Percentiles rank a stretch among this genome's conserved stretches.
These are phyloP conservation scores for Phytophthora palmivora DNA, from an alignment of 352 stramenopile genomes.

Conservation along the genomic window DNA sequence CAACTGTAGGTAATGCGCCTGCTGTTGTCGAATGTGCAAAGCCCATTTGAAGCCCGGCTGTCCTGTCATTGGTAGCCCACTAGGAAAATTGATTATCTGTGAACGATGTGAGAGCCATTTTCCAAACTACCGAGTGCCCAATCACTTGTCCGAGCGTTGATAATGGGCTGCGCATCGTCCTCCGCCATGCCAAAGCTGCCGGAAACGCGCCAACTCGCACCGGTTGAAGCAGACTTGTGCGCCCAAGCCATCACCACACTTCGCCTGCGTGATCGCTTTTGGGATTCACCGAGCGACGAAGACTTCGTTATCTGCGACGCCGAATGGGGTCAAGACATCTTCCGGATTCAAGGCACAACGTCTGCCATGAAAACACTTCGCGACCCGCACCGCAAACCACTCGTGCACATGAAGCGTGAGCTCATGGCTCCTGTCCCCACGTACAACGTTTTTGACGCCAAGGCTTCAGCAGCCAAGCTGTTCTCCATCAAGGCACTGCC, in stretches of 20 bases:
- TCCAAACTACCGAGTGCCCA: slow-evolving; percentile 20
- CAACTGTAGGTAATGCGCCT: slow-evolving; percentile 1
- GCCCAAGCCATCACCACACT: slow-evolving; percentile 40
- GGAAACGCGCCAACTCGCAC: slow-evolving; percentile 26
- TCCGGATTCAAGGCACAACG: slow-evolving; percentile 43
- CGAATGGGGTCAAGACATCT: slow-evolving; percentile 39
- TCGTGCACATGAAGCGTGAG: slow-evolving; percentile 53
- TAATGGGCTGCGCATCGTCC: slow-evolving; percentile 48
- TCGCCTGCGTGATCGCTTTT: slow-evolving; percentile 46
- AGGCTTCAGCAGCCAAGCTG: slow-evolving; percentile 33
- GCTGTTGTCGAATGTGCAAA: slow-evolving; percentile 15
- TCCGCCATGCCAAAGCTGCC: slow-evolving; percentile 33
- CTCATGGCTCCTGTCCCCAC: slow-evolving; percentile 42
- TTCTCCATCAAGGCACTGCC: slow-evolving; percentile 48
- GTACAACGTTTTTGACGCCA: slow-evolving; percentile 48
- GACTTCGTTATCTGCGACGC: slow-evolving; percentile 45
- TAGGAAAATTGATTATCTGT: slow-evolving; percentile 13
- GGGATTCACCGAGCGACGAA: slow-evolving; percentile 34
- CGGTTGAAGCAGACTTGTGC: slow-evolving; percentile 33
- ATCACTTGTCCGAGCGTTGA: neutral
- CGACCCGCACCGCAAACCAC: slow-evolving; percentile 27
- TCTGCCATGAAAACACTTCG: slow-evolving; percentile 48
- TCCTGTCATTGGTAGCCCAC: slow-evolving; percentile 7
- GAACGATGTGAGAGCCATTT: slow-evolving; percentile 21
- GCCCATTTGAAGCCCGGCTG: slow-evolving; percentile 25